Conservation (phyloP, 148 eudicot genomes). For the Vaccinium vitisidaea region DNA sequence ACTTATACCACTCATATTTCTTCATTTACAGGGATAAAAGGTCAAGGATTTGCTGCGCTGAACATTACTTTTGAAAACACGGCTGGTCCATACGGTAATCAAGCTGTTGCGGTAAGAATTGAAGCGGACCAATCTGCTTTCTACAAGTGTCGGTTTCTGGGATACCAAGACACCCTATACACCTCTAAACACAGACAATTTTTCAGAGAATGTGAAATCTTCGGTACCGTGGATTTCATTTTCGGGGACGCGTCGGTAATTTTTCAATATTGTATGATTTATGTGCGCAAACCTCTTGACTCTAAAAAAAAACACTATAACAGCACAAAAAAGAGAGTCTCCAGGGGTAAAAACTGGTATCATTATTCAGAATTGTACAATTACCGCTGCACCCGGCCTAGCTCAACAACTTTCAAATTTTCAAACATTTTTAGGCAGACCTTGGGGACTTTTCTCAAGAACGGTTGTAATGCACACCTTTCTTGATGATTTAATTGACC, state of each 20-base stretch:
- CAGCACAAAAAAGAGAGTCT: not conserved
- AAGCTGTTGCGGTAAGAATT: not conserved
- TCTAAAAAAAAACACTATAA: not conserved
- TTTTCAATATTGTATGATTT: not conserved
- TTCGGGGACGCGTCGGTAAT: not conserved
- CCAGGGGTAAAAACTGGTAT: not conserved
- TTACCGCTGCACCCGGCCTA: not conserved
- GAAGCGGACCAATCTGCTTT: not conserved
- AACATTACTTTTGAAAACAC: not conserved
- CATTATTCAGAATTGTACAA: not conserved
- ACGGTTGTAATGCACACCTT: not conserved
- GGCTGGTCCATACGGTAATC: not conserved
- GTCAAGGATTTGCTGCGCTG: not conserved
- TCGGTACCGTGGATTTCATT: not conserved
- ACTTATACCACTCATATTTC: not conserved
- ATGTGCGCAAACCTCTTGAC: not conserved
- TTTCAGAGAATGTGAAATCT: not conserved
- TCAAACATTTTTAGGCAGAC: not conserved
- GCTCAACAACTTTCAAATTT: not conserved
- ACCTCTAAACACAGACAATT: not conserved
- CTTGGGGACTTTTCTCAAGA: not conserved
- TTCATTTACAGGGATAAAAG: not conserved
- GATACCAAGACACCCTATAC: not conserved
- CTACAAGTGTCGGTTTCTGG: not conserved
- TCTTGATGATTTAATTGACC: not conserved